Conservation (phyloP, 495 filamentous ascomycete genomes). For the Penicillium verhagenii region DNA sequence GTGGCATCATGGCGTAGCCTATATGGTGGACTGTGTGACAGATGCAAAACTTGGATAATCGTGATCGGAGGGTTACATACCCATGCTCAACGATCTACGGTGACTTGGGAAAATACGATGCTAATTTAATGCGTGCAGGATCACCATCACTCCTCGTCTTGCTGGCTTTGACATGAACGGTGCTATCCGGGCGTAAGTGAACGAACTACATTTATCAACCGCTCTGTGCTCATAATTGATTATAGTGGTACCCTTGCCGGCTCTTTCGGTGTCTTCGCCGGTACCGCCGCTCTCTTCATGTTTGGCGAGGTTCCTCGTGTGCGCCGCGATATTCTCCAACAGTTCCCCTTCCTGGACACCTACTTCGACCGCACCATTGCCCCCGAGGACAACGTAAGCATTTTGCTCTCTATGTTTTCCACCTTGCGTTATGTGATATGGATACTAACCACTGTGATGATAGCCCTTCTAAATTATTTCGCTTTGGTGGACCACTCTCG, state of each 20-base stretch:
- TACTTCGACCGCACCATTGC: constrained; percentile 59
- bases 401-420: neutral
- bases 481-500: constrained; percentile 11
- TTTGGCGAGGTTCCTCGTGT: constrained; percentile 69
- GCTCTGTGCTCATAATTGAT: constrained; percentile 7
- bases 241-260: constrained; percentile 53
- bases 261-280: constrained; percentile 60
- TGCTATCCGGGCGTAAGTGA: constrained; percentile 53
- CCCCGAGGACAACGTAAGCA: constrained; percentile 63
- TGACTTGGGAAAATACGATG: neutral
- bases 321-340: constrained; percentile 62
- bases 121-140: constrained; percentile 40
- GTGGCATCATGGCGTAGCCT: neutral
- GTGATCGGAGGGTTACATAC: neutral
- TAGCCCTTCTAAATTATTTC: constrained; percentile 45
- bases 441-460: constrained; percentile 20
- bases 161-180: constrained; percentile 49
- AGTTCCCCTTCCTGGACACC: constrained; percentile 59
- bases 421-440: neutral
- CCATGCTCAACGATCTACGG: too few relatives aligned
- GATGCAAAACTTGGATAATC: neutral
- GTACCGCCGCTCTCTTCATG: constrained; percentile 67
- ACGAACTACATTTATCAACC: too few relatives aligned
- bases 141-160: constrained; percentile 47
- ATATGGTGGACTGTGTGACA: neutral